A percentile compares a stretch with the other conserved stretches of the same genome.
phyloP scores from a whole-genome alignment of 2,329 filamentous ascomycete species.

The Epichloe scottii region DNA sequence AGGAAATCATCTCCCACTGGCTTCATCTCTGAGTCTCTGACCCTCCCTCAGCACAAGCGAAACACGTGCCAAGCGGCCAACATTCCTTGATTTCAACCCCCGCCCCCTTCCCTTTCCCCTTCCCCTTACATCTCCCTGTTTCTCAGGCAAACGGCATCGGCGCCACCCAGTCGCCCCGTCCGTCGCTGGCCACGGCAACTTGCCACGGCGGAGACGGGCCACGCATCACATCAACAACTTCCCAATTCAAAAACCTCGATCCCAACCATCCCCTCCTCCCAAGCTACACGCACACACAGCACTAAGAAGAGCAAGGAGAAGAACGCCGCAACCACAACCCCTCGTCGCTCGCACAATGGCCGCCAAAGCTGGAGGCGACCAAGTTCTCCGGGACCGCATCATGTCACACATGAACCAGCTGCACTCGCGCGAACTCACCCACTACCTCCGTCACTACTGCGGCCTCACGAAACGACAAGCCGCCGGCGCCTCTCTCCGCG shows the following conservation, averaged over 20 bases:
- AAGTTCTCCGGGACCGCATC: conserved; percentile 24
- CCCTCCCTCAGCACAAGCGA: no score
- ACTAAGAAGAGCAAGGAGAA: no score
- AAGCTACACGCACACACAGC: no score
- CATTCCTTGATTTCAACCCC: no score
- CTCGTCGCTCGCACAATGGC: conserved; percentile 8
- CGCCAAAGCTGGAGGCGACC: conserved; percentile 11
- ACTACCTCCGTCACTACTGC: conserved; percentile 66
- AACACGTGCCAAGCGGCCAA: no score
- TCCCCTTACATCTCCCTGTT: no score
- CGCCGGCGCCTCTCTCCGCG: conserved; percentile 43
- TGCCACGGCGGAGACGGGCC: no score
- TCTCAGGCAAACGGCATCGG: background rate
- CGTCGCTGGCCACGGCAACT: no score
- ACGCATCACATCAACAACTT: background rate
- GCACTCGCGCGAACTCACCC: conserved; percentile 59
- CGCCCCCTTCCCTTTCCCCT: no score
- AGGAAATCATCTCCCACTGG: background rate
- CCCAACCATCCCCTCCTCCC: no score
- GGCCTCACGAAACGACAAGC: conserved; percentile 37
- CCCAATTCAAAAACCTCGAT: background rate
- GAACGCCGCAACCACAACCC: background rate
- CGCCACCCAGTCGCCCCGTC: background rate
- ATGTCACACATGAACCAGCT: conserved; percentile 80
- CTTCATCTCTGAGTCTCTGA: background rate